These are phyloP conservation scores for Claviceps maximensis DNA, from an alignment of 2,329 filamentous ascomycete genomes.

Conservation along the genomic window DNA sequence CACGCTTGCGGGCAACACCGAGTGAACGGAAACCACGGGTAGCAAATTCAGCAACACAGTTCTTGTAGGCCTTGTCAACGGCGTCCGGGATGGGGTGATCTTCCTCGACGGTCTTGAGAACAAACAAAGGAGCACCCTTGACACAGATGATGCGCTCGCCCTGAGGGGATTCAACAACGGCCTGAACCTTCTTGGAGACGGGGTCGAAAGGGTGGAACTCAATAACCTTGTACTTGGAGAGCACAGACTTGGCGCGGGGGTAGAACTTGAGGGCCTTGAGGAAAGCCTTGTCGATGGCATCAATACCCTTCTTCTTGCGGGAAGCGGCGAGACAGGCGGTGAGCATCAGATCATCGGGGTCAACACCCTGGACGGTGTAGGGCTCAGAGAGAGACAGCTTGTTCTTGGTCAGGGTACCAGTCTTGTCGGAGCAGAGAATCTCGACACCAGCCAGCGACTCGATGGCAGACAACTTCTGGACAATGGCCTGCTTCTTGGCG, in stretches of 20 bases:
- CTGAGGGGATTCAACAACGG: slow-evolving; percentile 68
- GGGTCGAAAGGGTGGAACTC: slow-evolving; percentile 84
- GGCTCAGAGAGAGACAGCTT: slow-evolving; percentile 80
- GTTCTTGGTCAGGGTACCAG: slow-evolving; percentile 83
- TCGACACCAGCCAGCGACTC: slow-evolving; percentile 87
- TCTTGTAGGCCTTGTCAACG: slow-evolving; percentile 75
- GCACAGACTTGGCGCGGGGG: slow-evolving; percentile 65
- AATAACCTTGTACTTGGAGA: slow-evolving; percentile 73
- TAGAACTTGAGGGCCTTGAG: slow-evolving; percentile 74
- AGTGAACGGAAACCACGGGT: slow-evolving; percentile 89
- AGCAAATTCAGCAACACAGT: slow-evolving; percentile 83
- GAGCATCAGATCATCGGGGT: slow-evolving; percentile 80
- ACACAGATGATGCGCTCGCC: slow-evolving; percentile 79
- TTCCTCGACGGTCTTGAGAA: slow-evolving; percentile 76
- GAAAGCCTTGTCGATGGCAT: slow-evolving; percentile 91
- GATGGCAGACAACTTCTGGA: slow-evolving; percentile 84
- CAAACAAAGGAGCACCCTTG: slow-evolving; percentile 81
- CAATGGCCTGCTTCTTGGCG: slow-evolving; percentile 84
- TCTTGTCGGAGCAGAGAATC: slow-evolving; percentile 81
- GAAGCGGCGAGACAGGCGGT: slow-evolving; percentile 82
- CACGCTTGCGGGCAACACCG: slow-evolving; percentile 82
- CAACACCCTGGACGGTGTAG: slow-evolving; percentile 69
- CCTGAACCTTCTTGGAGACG: slow-evolving; percentile 84
- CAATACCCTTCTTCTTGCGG: slow-evolving; percentile 91
- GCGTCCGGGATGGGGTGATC: slow-evolving; percentile 67